A percentile compares a stretch with the other conserved stretches of the same genome.
Evolutionary conservation across 495 filamentous ascomycete genomes (phyloP).

Genomic region (Letharia lupina): DNA sequence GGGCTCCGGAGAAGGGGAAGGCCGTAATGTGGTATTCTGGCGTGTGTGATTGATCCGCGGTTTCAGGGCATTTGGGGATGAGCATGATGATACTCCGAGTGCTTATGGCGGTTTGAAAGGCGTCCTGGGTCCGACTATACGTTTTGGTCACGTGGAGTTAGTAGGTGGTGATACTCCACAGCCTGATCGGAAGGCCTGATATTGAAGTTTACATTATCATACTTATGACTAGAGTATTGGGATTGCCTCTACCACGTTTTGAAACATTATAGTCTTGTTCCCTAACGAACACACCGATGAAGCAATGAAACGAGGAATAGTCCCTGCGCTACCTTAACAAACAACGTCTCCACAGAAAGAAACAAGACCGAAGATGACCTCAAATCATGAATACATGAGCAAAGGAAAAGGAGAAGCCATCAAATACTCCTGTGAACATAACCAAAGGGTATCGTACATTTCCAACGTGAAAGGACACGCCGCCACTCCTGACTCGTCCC

Average conservation of each 20-base stretch:
- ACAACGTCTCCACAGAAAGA: background rate
- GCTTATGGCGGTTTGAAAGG: background rate
- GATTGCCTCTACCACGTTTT: background rate
- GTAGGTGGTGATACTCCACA: background rate
- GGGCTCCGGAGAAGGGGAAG: slow-evolving; percentile 43
- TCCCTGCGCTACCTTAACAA: background rate
- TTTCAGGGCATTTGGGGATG: background rate
- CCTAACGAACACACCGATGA: background rate
- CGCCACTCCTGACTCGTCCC: background rate
- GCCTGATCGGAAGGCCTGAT: background rate
- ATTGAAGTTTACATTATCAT: background rate
- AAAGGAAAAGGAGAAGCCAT: slow-evolving; percentile 6
- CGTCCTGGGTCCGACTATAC: background rate
- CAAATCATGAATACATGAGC: background rate
- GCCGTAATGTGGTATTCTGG: slow-evolving; percentile 8
- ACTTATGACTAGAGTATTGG: background rate
- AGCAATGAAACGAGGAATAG: background rate
- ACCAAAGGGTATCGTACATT: slow-evolving; percentile 18
- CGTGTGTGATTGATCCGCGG: background rate
- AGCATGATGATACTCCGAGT: slow-evolving; percentile 2
- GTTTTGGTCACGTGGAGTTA: background rate
- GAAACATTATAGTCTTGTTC: background rate
- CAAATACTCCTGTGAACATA: slow-evolving; percentile 8
- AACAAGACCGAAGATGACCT: background rate
- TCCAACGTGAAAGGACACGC: background rate